Percentiles rank a stretch among this genome's conserved stretches.
Conservation (phyloP, 2,329 filamentous ascomycete genomes). For the Fusarium robinianum region DNA sequence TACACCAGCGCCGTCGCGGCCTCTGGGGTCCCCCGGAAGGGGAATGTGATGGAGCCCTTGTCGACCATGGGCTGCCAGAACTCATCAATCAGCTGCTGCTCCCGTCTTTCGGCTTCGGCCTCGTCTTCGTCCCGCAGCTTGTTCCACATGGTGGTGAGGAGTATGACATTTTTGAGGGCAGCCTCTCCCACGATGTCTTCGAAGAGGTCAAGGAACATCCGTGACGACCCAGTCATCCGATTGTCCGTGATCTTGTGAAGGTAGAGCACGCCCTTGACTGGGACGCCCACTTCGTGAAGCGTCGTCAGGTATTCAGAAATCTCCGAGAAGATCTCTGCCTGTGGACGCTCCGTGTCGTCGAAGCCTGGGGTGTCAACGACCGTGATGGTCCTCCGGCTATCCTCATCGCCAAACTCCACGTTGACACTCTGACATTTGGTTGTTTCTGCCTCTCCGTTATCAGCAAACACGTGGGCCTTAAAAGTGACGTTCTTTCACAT, state of each 20-base stretch:
- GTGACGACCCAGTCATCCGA: constrained; percentile 2
- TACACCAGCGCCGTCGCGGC: constrained; percentile 4
- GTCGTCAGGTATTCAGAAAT: constrained; percentile 4
- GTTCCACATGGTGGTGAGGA: constrained; percentile 12
- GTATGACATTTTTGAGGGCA: constrained; percentile 4
- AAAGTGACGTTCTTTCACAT: not conserved
- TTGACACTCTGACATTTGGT: not conserved
- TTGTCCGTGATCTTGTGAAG: constrained; percentile 8
- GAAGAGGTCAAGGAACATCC: constrained; percentile 2
- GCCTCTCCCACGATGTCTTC: not conserved
- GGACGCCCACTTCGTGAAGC: not conserved
- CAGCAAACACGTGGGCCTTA: not conserved
- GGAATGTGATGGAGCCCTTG: constrained; percentile 9
- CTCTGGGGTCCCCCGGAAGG: constrained; percentile 9
- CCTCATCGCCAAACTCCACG: constrained; percentile 4
- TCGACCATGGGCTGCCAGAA: constrained; percentile 14
- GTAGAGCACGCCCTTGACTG: constrained; percentile 10
- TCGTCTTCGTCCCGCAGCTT: not conserved
- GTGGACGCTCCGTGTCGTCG: constrained; percentile 15
- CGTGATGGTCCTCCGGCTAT: constrained; percentile 2
- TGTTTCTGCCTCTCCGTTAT: not conserved
- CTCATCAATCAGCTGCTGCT: constrained; percentile 8
- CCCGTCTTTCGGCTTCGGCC: not conserved
- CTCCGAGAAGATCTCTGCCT: constrained; percentile 10
- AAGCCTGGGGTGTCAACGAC: constrained; percentile 21